phyloP scores from a whole-genome alignment of 805 yeast species.

The Jamesozyma lodderae region DNA sequence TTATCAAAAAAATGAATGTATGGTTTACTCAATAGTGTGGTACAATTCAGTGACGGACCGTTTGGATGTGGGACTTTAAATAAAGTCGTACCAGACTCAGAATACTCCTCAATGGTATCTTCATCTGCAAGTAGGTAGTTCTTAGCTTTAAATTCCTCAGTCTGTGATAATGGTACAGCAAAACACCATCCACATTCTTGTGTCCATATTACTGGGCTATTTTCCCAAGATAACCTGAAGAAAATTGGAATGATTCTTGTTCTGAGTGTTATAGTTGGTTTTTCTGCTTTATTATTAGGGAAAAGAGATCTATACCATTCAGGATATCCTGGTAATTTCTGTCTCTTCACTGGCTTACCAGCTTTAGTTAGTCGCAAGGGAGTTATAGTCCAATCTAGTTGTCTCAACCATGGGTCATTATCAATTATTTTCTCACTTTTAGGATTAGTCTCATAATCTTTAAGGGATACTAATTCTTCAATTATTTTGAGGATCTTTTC shows the following conservation, averaged over 20 bases:
- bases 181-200: slow-evolving; percentile 85
- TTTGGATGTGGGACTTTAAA: slow-evolving; percentile 85
- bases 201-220: slow-evolving; percentile 73
- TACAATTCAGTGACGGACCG: slow-evolving; percentile 66
- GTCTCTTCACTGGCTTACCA: slow-evolving; percentile 61
- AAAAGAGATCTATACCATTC: slow-evolving; percentile 75
- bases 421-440: slow-evolving; percentile 25
- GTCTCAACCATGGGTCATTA: slow-evolving; percentile 82
- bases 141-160: slow-evolving; percentile 26
- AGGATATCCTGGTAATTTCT: slow-evolving; percentile 83
- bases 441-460: slow-evolving; percentile 24
- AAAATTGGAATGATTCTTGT: slow-evolving; percentile 71
- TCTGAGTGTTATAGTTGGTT: slow-evolving; percentile 56
- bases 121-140: slow-evolving; percentile 30
- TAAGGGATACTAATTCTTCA: slow-evolving; percentile 42
- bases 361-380: slow-evolving; percentile 55
- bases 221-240: slow-evolving; percentile 76
- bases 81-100: slow-evolving; percentile 12
- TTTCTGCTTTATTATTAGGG: slow-evolving; percentile 30
- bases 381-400: slow-evolving; percentile 75
- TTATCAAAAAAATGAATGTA: slow-evolving; percentile 65
- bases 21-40: slow-evolving; percentile 68
- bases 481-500: slow-evolving; percentile 51
- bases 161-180: slow-evolving; percentile 36
- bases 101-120: slow-evolving; percentile 10